A percentile compares a stretch with the other conserved stretches of the same genome.
These are phyloP conservation scores for Globisporangium spinosum DNA, from an alignment of 352 stramenopile genomes.

Conservation along the genomic window DNA sequence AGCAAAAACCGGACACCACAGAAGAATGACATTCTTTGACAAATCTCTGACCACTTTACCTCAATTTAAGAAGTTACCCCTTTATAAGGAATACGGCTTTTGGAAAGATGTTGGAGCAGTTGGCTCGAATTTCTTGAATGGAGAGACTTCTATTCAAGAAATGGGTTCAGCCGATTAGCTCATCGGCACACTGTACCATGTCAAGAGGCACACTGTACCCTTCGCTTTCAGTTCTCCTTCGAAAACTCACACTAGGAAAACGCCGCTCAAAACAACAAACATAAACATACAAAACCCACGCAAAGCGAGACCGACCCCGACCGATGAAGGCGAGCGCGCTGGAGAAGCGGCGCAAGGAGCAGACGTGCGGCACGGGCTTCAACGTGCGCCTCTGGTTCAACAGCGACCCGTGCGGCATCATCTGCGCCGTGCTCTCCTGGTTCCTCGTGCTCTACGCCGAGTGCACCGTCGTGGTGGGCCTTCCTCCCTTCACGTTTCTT, in stretches of 20 bases:
- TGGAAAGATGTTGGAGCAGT: too few species aligned
- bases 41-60: too few species aligned
- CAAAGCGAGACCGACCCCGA: not conserved
- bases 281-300: not conserved
- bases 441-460: conserved; percentile 90
- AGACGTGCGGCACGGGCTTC: conserved; percentile 75
- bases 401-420: conserved; percentile 86
- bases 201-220: not conserved
- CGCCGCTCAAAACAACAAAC: not conserved
- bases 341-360: conserved; percentile 42
- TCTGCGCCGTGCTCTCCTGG: conserved; percentile 90
- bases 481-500: not conserved
- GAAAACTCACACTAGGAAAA: not conserved
- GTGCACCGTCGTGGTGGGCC: conserved; percentile 83
- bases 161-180: not conserved
- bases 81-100: too few species aligned
- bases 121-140: too few species aligned
- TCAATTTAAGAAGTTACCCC: too few species aligned
- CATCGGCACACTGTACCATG: not conserved
- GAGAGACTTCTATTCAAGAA: too few species aligned
- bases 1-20: too few species aligned
- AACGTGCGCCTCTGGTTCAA: conserved; percentile 89
- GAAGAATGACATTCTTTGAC: too few species aligned
- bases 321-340: conserved; percentile 30
- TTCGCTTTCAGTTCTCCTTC: not conserved